Evolutionary conservation across 2,329 filamentous ascomycete species (phyloP), one percentile per base, ranked within the genome.

Genomic region (Diaporthe ilicicola): DNA sequence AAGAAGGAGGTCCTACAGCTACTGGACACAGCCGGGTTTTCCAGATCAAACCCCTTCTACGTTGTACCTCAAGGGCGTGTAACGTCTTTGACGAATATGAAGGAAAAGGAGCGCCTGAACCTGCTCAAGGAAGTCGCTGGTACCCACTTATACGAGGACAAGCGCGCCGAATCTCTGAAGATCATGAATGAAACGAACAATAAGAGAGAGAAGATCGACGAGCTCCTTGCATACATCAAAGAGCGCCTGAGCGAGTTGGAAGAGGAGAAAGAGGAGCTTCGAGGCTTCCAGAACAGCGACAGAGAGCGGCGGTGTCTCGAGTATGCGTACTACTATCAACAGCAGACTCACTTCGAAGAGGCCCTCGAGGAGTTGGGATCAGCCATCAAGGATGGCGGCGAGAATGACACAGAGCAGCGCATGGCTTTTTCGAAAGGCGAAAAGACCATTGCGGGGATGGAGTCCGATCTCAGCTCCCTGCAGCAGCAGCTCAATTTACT

Each of bases 1-100:
- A 97, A 97, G 80, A 89, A 91, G 73, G 96, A 99, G 80, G 95
- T 99, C 72, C 93, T 97, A 86, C 97, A 97, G 80, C 88, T 99
- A 46, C 88, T 99, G 51, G 96, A 99, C 81, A 97, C 94, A 9
- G 96, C 96, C 17, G 96, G 96, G 24, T 98, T 99, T 82, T 98
- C 95, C 73, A 91, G 94, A 75, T 97, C 95, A 70, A 99, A 99
- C 80, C 96, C 96, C 32, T 99, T 98, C 86, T 99, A 99, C 81
- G 99, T 99, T 77, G 97, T 99, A 2, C 96, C 97, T 0, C 96
- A 99, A 81, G 96, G 96, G 67, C 94, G 96, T 78, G 95, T 99
- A 72, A 98, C 96, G 0, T 92, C 94, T 29, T 86, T 99, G 78
- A 99, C 96, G 54, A 99, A 98, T 80, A 99, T 99, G 96, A 98